Percentiles rank a stretch among this genome's conserved stretches.
These are phyloP conservation scores for Eucalyptus cloeziana DNA, from an alignment of 345 rosid genomes.

Conservation along the genomic window DNA sequence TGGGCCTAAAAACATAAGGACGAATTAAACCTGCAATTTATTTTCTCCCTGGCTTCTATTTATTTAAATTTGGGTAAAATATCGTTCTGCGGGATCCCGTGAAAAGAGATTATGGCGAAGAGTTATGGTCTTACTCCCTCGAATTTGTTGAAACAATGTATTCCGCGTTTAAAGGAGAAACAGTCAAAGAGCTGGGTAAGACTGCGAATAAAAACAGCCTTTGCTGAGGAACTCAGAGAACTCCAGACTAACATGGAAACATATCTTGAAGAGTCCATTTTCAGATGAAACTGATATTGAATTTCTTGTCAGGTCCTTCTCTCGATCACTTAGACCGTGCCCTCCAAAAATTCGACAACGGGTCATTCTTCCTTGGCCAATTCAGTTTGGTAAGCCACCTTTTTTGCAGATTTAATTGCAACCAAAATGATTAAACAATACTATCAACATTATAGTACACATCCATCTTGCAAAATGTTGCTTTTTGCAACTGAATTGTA, in stretches of 20 bases:
- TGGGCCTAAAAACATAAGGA: neutral
- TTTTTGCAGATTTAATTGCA: neutral
- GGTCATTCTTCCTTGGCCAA: constrained; percentile 90
- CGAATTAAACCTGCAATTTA: neutral
- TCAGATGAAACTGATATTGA: neutral
- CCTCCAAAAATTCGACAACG: constrained; percentile 52
- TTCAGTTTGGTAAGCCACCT: constrained; percentile 44
- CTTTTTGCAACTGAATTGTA: neutral
- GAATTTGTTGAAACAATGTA: constrained; percentile 24
- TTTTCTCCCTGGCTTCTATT: neutral
- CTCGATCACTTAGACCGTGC: constrained; percentile 71
- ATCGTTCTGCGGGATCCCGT: constrained; percentile 41
- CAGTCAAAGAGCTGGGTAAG: constrained; percentile 37
- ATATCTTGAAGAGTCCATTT: neutral
- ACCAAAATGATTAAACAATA: neutral
- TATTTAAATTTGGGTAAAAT: neutral
- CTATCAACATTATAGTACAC: neutral
- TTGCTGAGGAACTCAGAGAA: neutral
- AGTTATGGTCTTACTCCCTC: constrained; percentile 38
- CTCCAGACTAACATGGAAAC: neutral
- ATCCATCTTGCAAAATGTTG: neutral
- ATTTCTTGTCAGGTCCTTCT: constrained; percentile 34
- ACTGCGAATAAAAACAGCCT: neutral
- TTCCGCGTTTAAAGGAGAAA: constrained; percentile 40
- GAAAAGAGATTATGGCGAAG: constrained; percentile 49